A percentile compares a stretch with the other conserved stretches of the same genome.
These are phyloP conservation scores for Fusarium burgessii DNA, from an alignment of 2,329 filamentous ascomycete genomes.

Conservation along the genomic window DNA sequence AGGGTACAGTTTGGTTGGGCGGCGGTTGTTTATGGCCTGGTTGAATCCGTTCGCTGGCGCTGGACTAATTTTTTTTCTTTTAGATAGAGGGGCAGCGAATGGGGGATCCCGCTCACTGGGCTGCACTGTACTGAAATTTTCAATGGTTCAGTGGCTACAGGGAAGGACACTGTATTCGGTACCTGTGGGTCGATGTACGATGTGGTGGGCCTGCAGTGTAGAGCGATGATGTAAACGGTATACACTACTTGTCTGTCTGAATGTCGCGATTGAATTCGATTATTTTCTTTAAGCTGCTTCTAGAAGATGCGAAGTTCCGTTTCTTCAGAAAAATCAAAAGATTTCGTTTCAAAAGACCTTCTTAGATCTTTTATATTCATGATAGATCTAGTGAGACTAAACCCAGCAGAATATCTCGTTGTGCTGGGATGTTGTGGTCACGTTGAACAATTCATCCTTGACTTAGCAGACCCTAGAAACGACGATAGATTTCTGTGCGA, in stretches of 20 bases:
- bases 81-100: constrained; percentile 33
- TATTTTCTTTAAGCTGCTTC: constrained; percentile 18
- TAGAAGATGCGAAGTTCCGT: constrained; percentile 25
- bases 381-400: neutral
- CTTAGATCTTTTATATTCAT: constrained; percentile 12
- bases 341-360: neutral
- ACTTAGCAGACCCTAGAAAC: constrained; percentile 32
- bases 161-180: constrained; percentile 15
- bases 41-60: constrained; percentile 14
- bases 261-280: neutral
- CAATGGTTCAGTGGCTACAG: constrained; percentile 33
- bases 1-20: constrained; percentile 28
- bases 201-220: neutral
- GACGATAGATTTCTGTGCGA: constrained; percentile 41
- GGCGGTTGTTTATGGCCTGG: constrained; percentile 33
- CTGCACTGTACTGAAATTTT: constrained; percentile 33
- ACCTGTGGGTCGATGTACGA: constrained; percentile 31
- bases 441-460: constrained; percentile 12
- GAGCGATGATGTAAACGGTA: constrained; percentile 37
- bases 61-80: constrained; percentile 32
- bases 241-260: constrained; percentile 15
- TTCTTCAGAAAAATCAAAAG: neutral
- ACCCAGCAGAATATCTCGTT: neutral
- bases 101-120: constrained; percentile 27
- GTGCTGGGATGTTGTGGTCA: constrained; percentile 23